Conservation (phyloP, 2,329 filamentous ascomycete species). For the Clathrospora elynae region DNA sequence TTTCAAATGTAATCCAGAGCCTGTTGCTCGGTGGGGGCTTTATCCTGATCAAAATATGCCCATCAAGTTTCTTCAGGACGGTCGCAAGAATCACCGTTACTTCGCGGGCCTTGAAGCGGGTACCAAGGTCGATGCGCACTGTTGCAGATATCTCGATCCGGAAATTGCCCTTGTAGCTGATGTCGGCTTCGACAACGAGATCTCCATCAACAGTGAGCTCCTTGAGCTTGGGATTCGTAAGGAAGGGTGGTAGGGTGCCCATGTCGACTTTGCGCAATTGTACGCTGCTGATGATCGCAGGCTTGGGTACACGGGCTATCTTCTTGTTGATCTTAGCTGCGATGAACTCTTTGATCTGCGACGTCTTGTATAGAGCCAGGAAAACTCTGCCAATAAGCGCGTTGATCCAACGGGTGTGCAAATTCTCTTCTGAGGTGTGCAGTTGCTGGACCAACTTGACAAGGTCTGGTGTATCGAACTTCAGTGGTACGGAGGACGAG, state of each 20-base stretch:
- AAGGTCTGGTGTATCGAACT: constrained; percentile 83
- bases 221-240: constrained; percentile 85
- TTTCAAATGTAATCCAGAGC: constrained; percentile 93
- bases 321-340: constrained; percentile 92
- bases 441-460: constrained; percentile 87
- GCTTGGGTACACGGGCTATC: constrained; percentile 90
- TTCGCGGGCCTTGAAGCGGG: constrained; percentile 86
- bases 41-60: constrained; percentile 81
- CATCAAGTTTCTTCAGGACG: constrained; percentile 81
- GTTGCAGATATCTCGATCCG: constrained; percentile 90
- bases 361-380: constrained; percentile 82
- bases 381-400: constrained; percentile 88
- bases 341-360: constrained; percentile 78
- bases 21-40: constrained; percentile 96
- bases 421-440: constrained; percentile 87
- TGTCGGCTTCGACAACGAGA: constrained; percentile 81
- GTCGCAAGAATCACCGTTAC: constrained; percentile 88
- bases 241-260: constrained; percentile 82
- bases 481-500: constrained; percentile 69
- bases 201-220: constrained; percentile 93
- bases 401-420: constrained; percentile 93
- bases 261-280: constrained; percentile 82
- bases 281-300: constrained; percentile 84
- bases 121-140: constrained; percentile 85
- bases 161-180: constrained; percentile 88